phyloP scores from a whole-genome alignment of 73 alveolate genomes.

The Uronychia setigera region DNA sequence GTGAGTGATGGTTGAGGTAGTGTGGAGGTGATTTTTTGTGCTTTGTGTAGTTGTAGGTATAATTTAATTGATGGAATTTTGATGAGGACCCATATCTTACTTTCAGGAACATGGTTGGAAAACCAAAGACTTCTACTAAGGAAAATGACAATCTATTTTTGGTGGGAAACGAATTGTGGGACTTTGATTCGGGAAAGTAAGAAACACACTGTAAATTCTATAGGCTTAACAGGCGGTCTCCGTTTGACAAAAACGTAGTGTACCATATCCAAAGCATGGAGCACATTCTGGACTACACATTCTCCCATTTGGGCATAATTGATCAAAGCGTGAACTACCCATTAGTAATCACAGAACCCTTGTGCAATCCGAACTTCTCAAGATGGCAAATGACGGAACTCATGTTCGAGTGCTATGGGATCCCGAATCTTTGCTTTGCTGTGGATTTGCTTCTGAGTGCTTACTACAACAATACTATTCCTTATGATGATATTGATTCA shows the following conservation, averaged over 20 bases:
- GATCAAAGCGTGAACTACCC: constrained; percentile 87
- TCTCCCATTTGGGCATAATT: constrained; percentile 82
- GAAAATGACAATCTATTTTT: constrained; percentile 38
- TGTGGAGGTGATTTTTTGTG: neutral
- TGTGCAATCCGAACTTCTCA: constrained; percentile 88
- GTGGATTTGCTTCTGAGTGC: constrained; percentile 83
- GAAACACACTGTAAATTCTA: neutral
- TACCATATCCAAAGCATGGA: constrained; percentile 89
- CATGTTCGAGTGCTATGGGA: constrained; percentile 89
- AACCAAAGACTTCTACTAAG: constrained; percentile 79
- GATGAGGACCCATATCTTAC: constrained; percentile 82
- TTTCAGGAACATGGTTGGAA: constrained; percentile 82
- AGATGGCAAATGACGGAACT: constrained; percentile 83
- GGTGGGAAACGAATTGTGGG: constrained; percentile 67
- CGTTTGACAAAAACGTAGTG: constrained; percentile 89
- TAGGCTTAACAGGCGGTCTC: constrained; percentile 77
- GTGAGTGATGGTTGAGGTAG: constrained; percentile 4
- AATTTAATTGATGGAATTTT: constrained; percentile 76
- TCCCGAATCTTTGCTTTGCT: constrained; percentile 82
- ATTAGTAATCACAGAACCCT: constrained; percentile 87
- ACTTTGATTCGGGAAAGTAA: constrained; percentile 82
- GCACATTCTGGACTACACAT: constrained; percentile 86
- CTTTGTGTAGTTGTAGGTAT: neutral
- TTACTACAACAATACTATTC: constrained; percentile 67
- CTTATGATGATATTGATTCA: constrained; percentile 20